Base-by-base conservation (phyloP, 345 rosid species). In the Hibiscus mutabilis region DNA sequence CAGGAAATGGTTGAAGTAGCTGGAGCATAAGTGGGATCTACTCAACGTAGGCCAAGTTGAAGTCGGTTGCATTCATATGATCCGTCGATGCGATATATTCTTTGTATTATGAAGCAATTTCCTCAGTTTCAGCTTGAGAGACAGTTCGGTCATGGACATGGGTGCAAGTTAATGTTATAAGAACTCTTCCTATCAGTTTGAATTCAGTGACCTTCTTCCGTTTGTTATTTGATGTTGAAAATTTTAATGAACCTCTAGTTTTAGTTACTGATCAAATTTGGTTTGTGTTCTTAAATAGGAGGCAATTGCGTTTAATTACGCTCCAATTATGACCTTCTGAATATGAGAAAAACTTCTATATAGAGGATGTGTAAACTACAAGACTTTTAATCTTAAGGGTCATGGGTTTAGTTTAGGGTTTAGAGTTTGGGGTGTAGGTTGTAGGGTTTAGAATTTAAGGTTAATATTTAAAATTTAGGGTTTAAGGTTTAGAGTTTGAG, bases 1-100 rank as follows among this genome's bases (percentile, higher is more conserved):
- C 96, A 91, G 66, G 99, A 92, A 79, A 96, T 96, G 99, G 88
- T 66, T 40, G 99, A 95, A 74, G 97, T 78, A 3, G 42, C 74
- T 0, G 83, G 76, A 53, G 68, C 83, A 29, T 82, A 60, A 79
- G 65, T 10, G 24, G 31, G n/a, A 71, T 31, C 24, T 68, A 57
- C 25, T 51, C 69, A 46, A 72, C 71, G 47, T 24, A 44, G 44
- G 14, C 77, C 29, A 27, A 57, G 55, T 51, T 70, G 37, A 60
- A 73, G 70, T n/a, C 22, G 53, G 58, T 57, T 47, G 33, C 46
- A 18, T 65, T 69, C 60, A 0, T 15, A 3, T 19, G 22, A 62
- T 35, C 24, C 9, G 24, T 16, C 11, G 25, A 35, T 49, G 73
- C 72, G 42, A 64, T 46, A n/a, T 60, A 12, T 62, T 46, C 10